Conservation (phyloP, 2,329 filamentous ascomycete genomes). For the Fusarium sp. region DNA sequence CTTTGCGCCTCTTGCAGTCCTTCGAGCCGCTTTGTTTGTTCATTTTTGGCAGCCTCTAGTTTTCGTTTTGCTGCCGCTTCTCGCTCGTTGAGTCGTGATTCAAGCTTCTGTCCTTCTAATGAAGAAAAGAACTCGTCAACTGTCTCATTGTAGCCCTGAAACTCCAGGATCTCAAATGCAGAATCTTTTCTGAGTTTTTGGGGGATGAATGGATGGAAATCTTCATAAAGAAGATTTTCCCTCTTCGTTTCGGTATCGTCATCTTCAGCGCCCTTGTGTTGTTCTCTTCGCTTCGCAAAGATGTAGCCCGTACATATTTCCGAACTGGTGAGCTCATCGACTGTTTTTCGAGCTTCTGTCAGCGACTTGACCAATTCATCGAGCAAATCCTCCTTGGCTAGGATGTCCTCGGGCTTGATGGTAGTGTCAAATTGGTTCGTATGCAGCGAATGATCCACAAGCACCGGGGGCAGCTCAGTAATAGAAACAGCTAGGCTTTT, state of each 20-base stretch:
- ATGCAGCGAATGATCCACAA: slow-evolving; percentile 89
- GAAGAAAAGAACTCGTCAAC: slow-evolving; percentile 99
- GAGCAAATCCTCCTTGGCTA: slow-evolving; percentile 76
- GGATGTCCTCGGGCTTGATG: slow-evolving; percentile 76
- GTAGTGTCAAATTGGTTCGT: slow-evolving; percentile 79
- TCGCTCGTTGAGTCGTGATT: slow-evolving; percentile 85
- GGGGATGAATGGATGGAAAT: slow-evolving; percentile 95
- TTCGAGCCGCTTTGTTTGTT: slow-evolving; percentile 88
- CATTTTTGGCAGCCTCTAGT: slow-evolving; percentile 85
- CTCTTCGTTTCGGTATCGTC: slow-evolving; percentile 56
- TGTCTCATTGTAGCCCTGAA: slow-evolving; percentile 90
- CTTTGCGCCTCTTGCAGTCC: slow-evolving; percentile 86
- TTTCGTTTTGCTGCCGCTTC: slow-evolving; percentile 88
- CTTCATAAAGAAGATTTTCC: slow-evolving; percentile 82
- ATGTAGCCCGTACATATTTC: slow-evolving; percentile 86
- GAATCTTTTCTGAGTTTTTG: slow-evolving; percentile 81
- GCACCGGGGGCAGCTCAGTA: slow-evolving; percentile 87
- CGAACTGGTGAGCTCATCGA: slow-evolving; percentile 77
- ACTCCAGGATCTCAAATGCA: slow-evolving; percentile 78
- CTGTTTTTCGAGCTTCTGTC: slow-evolving; percentile 77
- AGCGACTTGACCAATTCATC: slow-evolving; percentile 79
- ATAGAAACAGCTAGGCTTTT: slow-evolving; percentile 88
- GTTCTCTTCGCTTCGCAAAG: slow-evolving; percentile 76
- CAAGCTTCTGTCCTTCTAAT: slow-evolving; percentile 91
- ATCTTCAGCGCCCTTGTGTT: slow-evolving; percentile 47